phyloP scores from a whole-genome alignment of 225 moss, liverwort and hornwort species.

The Lunularia cruciata region DNA sequence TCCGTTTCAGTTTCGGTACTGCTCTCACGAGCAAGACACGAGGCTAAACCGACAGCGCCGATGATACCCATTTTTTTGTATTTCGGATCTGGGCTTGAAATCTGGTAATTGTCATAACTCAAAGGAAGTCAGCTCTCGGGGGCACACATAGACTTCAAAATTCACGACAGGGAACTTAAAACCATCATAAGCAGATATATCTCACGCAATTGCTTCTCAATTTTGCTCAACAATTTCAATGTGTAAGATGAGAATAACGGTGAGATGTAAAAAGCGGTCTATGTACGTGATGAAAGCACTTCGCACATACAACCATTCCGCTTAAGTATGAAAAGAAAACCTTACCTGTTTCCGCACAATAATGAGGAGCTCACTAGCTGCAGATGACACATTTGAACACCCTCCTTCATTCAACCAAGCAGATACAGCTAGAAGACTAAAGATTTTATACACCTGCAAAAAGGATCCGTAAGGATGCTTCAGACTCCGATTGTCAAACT shows the following conservation, averaged over 20 bases:
- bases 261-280: no score
- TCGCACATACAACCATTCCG: no score
- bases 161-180: no score
- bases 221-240: no score
- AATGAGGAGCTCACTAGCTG: slow-evolving; percentile 76
- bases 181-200: no score
- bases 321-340: not conserved
- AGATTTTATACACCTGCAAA: slow-evolving; percentile 72
- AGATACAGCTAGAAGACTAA: slow-evolving; percentile 69
- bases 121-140: no score
- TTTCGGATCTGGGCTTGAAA: slow-evolving; percentile 73
- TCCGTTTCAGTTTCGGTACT: slow-evolving; percentile 39
- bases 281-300: no score
- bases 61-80: slow-evolving; percentile 90
- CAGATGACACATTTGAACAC: slow-evolving; percentile 57
- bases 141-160: no score
- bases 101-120: slow-evolving; percentile 35
- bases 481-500: not conserved
- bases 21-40: slow-evolving; percentile 57
- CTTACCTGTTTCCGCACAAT: slow-evolving; percentile 80
- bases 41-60: slow-evolving; percentile 71
- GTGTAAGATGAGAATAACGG: no score
- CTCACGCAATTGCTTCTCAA: no score
- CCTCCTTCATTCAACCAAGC: slow-evolving; percentile 59
- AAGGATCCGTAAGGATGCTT: not conserved